Evolutionary conservation across 345 rosid species (phyloP).

Genomic region (Leavenworthia alabamica): DNA sequence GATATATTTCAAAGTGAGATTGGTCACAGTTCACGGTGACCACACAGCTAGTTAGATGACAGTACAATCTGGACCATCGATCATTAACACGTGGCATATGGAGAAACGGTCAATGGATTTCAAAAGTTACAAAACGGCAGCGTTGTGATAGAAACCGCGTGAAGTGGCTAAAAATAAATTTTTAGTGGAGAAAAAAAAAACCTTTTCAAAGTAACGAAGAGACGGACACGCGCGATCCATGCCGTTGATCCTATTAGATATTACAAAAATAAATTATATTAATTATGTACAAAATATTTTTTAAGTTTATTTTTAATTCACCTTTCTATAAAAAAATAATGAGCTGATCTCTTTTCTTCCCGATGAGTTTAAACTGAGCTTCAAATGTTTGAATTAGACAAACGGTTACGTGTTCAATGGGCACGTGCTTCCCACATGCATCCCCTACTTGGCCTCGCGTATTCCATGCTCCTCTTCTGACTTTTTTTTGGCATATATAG

Average conservation of each 20-base stretch:
- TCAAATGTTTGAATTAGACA: no score
- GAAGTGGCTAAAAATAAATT: background rate
- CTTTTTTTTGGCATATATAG: no score
- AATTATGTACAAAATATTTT: no score
- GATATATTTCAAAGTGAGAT: background rate
- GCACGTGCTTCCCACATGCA: no score
- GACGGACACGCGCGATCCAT: conserved; percentile 28
- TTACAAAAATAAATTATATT: no score
- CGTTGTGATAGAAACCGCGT: conserved; percentile 26
- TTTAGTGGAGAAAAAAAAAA: background rate
- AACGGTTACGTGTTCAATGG: no score
- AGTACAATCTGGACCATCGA: conserved; percentile 9
- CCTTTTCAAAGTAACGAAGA: conserved; percentile 15
- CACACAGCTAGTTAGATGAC: conserved; percentile 25
- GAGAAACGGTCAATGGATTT: background rate
- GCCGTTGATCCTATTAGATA: background rate
- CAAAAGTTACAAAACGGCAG: conserved; percentile 1
- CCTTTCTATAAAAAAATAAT: no score
- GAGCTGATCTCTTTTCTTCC: no score
- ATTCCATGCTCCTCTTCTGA: no score
- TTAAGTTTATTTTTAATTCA: no score
- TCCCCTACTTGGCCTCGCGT: no score
- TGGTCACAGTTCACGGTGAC: conserved; percentile 24
- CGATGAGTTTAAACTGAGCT: no score
- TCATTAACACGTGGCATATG: conserved; percentile 6